A percentile compares a stretch with the other conserved stretches of the same genome.
phyloP scores from a whole-genome alignment of 2,329 filamentous ascomycete genomes.

The Calonectria multiphialidica region DNA sequence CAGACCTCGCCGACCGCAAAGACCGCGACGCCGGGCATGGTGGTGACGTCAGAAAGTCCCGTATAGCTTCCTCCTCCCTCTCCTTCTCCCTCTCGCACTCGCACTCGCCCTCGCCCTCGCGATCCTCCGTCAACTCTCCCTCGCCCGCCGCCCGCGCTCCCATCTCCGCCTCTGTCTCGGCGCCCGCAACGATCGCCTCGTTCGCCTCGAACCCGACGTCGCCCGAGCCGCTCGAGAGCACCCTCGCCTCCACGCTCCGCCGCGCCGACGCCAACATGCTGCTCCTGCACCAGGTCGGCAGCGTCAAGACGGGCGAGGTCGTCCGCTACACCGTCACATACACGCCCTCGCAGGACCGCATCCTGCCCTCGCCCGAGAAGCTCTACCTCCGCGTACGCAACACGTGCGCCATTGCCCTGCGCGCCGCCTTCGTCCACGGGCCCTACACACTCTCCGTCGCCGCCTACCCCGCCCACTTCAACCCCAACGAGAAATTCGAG shows the following conservation, averaged over 20 bases:
- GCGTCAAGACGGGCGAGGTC: slow-evolving; percentile 93
- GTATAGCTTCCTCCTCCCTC: slow-evolving; percentile 22
- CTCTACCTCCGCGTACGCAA: slow-evolving; percentile 93
- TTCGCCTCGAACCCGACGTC: slow-evolving; percentile 15
- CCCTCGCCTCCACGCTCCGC: slow-evolving; percentile 22
- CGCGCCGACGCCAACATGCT: slow-evolving; percentile 71
- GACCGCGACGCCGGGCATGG: slow-evolving; percentile 33
- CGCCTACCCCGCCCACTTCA: slow-evolving; percentile 85
- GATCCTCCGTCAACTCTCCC: slow-evolving; percentile 2
- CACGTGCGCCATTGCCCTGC: slow-evolving; percentile 87
- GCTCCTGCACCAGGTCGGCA: slow-evolving; percentile 89
- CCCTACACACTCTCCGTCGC: slow-evolving; percentile 92
- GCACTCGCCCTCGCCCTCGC: slow-evolving; percentile 15
- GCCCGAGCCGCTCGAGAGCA: slow-evolving; percentile 10
- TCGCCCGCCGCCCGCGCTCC: slow-evolving; percentile 9
- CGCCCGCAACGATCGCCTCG: slow-evolving; percentile 16
- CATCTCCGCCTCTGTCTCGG: slow-evolving; percentile 17
- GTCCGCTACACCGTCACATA: slow-evolving; percentile 94
- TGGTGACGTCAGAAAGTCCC: slow-evolving; percentile 42
- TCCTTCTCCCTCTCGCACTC: slow-evolving; percentile 11
- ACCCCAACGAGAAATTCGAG: slow-evolving; percentile 83
- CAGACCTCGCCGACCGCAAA: slow-evolving; percentile 13
- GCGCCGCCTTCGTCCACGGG: slow-evolving; percentile 95
- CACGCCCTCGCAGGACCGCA: slow-evolving; percentile 88
- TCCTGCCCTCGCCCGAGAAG: slow-evolving; percentile 84